phyloP scores from a whole-genome alignment of 257 asterid species.

The Craterostigma plantagineum region DNA sequence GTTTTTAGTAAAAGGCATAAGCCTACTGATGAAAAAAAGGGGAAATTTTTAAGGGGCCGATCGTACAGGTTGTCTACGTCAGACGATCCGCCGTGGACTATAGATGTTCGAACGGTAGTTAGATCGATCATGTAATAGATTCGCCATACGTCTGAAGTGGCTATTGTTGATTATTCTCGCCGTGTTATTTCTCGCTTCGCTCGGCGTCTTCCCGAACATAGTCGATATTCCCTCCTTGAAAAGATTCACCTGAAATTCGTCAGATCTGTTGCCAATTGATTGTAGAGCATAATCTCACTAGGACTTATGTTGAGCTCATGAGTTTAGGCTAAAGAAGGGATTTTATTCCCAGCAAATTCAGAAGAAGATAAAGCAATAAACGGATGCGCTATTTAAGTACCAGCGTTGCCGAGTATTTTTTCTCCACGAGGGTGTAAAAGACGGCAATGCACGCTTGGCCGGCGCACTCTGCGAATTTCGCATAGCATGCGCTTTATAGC shows the following conservation, averaged over 20 bases:
- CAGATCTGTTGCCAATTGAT: too few species aligned
- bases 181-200: slow-evolving; percentile 30
- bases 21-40: background rate
- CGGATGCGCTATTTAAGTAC: too few species aligned
- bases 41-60: background rate
- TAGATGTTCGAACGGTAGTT: slow-evolving; percentile 23
- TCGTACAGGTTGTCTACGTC: slow-evolving; percentile 50
- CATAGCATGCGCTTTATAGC: slow-evolving; percentile 53
- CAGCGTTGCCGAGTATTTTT: slow-evolving; percentile 34
- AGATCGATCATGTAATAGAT: slow-evolving; percentile 37
- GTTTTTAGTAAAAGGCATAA: background rate
- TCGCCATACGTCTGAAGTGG: slow-evolving; percentile 31
- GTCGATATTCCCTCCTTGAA: slow-evolving; percentile 32
- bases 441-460: slow-evolving; percentile 96
- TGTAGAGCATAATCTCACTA: too few species aligned
- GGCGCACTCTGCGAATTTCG: slow-evolving; percentile 87
- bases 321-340: too few species aligned
- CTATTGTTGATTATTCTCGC: slow-evolving; percentile 39
- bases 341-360: too few species aligned
- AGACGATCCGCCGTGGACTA: slow-evolving; percentile 48
- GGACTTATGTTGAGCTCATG: too few species aligned
- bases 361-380: too few species aligned
- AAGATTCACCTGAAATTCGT: slow-evolving; percentile 47
- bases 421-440: slow-evolving; percentile 64
- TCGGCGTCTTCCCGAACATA: slow-evolving; percentile 46